Conservation (phyloP, 208 protist genomes). For the Crithidia sp. region DNA sequence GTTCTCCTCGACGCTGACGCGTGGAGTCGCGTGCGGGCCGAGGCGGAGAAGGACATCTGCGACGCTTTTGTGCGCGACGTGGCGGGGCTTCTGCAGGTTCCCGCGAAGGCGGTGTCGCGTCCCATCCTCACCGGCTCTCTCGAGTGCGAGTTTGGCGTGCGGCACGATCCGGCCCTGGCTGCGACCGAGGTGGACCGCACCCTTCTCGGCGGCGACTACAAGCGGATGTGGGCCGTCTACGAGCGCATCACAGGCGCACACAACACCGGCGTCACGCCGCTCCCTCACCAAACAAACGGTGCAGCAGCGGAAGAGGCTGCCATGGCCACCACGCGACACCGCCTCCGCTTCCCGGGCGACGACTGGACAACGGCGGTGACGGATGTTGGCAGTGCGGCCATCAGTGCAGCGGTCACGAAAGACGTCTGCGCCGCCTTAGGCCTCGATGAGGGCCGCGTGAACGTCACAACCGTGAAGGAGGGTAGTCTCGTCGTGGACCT, state of each 20-base stretch:
- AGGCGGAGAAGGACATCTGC: slow-evolving; percentile 21
- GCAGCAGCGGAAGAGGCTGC: slow-evolving; percentile 15
- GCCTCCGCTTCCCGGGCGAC: slow-evolving; percentile 35
- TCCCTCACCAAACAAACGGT: not conserved
- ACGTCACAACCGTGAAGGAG: slow-evolving; percentile 20
- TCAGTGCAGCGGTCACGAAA: slow-evolving; percentile 34
- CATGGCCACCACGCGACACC: slow-evolving; percentile 28
- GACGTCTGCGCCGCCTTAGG: slow-evolving; percentile 42
- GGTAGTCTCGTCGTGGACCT: slow-evolving; percentile 40
- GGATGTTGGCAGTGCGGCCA: slow-evolving; percentile 1
- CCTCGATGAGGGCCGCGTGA: slow-evolving; percentile 18
- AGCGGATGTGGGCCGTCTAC: slow-evolving; percentile 21
- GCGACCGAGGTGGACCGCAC: not conserved
- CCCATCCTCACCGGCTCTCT: slow-evolving; percentile 27
- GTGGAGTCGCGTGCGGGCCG: slow-evolving; percentile 36
- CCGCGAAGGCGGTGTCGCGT: slow-evolving; percentile 11
- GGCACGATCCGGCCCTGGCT: slow-evolving; percentile 10
- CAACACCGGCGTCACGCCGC: not conserved
- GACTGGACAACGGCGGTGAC: slow-evolving; percentile 33
- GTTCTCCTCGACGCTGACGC: slow-evolving; percentile 38
- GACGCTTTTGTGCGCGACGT: slow-evolving; percentile 50
- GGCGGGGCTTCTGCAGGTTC: slow-evolving; percentile 12
- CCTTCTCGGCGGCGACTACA: slow-evolving; percentile 9
- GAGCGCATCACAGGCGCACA: slow-evolving; percentile 5
- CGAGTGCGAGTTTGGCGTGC: slow-evolving; percentile 33